These are phyloP conservation scores for Leucoagaricus sp. DNA, from an alignment of 1,284 basidiomycete genomes.

Conservation along the genomic window DNA sequence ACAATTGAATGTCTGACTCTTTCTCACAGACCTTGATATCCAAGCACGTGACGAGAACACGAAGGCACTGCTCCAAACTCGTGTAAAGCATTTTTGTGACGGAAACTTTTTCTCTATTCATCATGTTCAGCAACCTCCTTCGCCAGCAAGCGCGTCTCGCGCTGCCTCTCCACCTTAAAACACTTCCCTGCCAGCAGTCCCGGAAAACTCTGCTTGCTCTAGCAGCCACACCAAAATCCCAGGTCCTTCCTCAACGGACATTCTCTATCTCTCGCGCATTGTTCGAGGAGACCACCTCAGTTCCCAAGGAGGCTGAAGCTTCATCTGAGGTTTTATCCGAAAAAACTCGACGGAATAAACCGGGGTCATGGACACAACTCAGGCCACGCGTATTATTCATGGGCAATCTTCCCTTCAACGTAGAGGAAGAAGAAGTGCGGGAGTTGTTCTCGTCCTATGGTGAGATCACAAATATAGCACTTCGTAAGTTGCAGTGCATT, in stretches of 20 bases:
- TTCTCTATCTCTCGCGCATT: slow-evolving; percentile 12
- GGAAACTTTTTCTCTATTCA: not conserved
- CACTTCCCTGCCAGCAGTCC: not conserved
- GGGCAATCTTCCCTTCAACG: not conserved
- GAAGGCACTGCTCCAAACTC: too few relatives aligned
- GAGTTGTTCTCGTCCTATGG: slow-evolving; percentile 7
- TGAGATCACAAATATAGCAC: not conserved
- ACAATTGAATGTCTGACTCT: too few relatives aligned
- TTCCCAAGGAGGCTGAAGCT: not conserved
- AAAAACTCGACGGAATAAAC: too few relatives aligned
- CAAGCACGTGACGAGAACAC: too few relatives aligned
- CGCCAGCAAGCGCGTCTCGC: slow-evolving; percentile 12
- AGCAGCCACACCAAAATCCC: not conserved
- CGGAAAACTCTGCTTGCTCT: not conserved
- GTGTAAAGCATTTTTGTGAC: slow-evolving; percentile 8
- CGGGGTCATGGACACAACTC: too few relatives aligned
- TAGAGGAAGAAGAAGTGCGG: not conserved
- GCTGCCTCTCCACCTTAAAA: not conserved
- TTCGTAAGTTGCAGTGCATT: not conserved
- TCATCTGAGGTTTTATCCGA: too few relatives aligned
- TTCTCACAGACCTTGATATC: too few relatives aligned
- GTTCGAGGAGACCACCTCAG: not conserved
- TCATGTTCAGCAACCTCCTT: slow-evolving; percentile 14
- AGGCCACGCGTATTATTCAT: not conserved
- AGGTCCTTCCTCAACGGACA: not conserved